Conservation (phyloP, 371 early-diverging fungal species). For the Mucor lusitanicus region DNA sequence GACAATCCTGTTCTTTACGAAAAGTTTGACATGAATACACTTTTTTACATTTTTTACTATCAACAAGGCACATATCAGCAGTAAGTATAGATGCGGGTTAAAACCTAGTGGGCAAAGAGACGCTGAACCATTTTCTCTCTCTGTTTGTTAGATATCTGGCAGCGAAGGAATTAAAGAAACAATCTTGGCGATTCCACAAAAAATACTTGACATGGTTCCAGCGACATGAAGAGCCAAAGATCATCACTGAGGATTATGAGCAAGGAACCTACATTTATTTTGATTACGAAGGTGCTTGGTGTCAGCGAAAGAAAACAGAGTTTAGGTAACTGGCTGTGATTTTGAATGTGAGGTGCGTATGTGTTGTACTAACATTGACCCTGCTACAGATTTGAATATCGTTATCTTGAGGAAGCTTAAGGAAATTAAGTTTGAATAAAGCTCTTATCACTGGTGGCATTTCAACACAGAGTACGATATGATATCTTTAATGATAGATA, state of each 20-base stretch:
- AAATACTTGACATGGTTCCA: slow-evolving; percentile 99
- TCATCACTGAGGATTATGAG: slow-evolving; percentile 97
- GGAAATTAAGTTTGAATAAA: not conserved
- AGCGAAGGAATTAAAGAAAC: slow-evolving; percentile 94
- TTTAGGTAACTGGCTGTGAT: slow-evolving; percentile 63
- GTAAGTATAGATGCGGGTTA: slow-evolving; percentile 65
- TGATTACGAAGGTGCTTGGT: slow-evolving; percentile 99
- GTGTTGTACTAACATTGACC: not conserved
- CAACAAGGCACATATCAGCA: slow-evolving; percentile 96
- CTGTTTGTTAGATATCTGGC: slow-evolving; percentile 80
- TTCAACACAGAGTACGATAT: not conserved
- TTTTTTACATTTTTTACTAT: slow-evolving; percentile 99
- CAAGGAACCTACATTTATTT: slow-evolving; percentile 99
- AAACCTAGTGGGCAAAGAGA: too few relatives aligned
- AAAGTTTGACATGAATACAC: slow-evolving; percentile 94
- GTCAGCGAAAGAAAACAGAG: slow-evolving; percentile 95
- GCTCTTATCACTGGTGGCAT: not conserved
- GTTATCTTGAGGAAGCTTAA: slow-evolving; percentile 28
- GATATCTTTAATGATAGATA: too few relatives aligned
- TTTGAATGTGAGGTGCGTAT: not conserved
- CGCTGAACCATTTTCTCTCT: not conserved
- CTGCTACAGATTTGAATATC: slow-evolving; percentile 26
- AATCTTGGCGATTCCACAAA: slow-evolving; percentile 99
- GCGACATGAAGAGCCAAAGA: slow-evolving; percentile 96
- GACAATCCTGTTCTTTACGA: slow-evolving; percentile 85